Base-by-base conservation (phyloP, 2,329 filamentous ascomycete species). In the Macrophomina phaseolina region DNA sequence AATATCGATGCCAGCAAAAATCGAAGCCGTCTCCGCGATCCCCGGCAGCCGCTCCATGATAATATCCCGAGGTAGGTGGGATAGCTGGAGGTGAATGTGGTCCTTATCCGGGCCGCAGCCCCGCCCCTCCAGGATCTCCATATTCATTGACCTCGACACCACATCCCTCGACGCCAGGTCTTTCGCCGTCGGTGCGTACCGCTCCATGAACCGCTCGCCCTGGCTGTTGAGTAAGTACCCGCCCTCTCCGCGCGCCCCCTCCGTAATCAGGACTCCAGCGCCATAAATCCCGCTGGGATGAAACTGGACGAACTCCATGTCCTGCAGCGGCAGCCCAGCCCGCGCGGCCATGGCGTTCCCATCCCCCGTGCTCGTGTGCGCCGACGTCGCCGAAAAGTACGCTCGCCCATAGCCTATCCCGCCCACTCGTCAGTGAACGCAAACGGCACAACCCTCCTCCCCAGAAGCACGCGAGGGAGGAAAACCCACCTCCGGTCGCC, bases 241-340 rank as follows among this genome's bases (percentile, higher is more conserved):
- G 42, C 82, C 82, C 74, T 84, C 82, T 36, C 82, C 82, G 55
- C 82, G 77, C 16, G 82, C 81, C 5, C 82, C 82, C 73, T 84
- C 82, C 3, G 82, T 84, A 49, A 84, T 84, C 28, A 84, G 73
- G 63, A 83, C 81, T 14, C 82, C 82, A 30, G 82, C 82, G 32
- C 82, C 82, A 67, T 84, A 84, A 46, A 84, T 84, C 5, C 82
- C 82, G 42, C 80, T 80, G 1, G 82, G 82, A 69, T 84, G 82
- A 65, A 84, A 84, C 67, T 84, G 82, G 2, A 84, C 81, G 67
- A 84, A 84, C 67, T 84, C 82, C 76, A 84, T 81, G 69, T 84
- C 82, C 69, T 84, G 82, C 52, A 83, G 79, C 1, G 82, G 81
- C 4, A 84, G 72, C 8, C 82, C 82, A 5, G 82, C 82, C 70